A percentile compares a stretch with the other conserved stretches of the same genome.
These are phyloP conservation scores for Cyberlindnera xylosilytica DNA, from an alignment of 805 yeast genomes.

Conservation along the genomic window DNA sequence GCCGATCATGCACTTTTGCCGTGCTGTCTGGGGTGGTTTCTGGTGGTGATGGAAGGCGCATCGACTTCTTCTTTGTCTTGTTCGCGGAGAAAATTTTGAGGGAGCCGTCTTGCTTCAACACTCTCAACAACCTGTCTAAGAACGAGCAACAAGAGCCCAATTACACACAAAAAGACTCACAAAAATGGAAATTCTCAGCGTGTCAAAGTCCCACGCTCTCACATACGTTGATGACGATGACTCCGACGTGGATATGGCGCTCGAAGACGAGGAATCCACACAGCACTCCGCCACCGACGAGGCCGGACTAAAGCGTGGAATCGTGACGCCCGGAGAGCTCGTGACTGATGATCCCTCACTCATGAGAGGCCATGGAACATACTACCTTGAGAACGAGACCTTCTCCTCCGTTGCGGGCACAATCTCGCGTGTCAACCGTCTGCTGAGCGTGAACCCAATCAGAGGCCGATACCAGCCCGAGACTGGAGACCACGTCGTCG, in stretches of 20 bases:
- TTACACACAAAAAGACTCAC: background rate
- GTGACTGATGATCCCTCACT: slow-evolving; percentile 94
- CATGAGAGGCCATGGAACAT: slow-evolving; percentile 99
- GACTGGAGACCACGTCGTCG: slow-evolving; percentile 94
- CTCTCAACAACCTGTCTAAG: background rate
- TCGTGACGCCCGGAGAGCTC: slow-evolving; percentile 94
- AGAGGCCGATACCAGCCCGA: slow-evolving; percentile 89
- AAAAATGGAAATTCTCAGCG: slow-evolving; percentile 18
- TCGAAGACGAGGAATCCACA: slow-evolving; percentile 21
- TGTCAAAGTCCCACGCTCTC: slow-evolving; percentile 18
- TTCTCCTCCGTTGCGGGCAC: slow-evolving; percentile 93
- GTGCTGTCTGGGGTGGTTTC: too few relatives aligned
- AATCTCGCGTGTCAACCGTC: slow-evolving; percentile 78
- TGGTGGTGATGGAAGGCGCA: background rate
- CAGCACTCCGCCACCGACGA: slow-evolving; percentile 25
- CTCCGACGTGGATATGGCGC: slow-evolving; percentile 37
- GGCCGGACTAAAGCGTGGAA: slow-evolving; percentile 29
- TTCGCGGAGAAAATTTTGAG: background rate
- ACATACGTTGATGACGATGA: slow-evolving; percentile 26
- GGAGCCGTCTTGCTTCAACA: background rate
- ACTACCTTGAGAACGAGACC: slow-evolving; percentile 68
- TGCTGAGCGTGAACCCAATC: slow-evolving; percentile 81
- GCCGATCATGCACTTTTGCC: background rate
- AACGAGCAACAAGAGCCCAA: too few relatives aligned
- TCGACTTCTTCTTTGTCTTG: too few relatives aligned